Base-by-base conservation (phyloP, 805 yeast species). In the Lipomyces lipofer region DNA sequence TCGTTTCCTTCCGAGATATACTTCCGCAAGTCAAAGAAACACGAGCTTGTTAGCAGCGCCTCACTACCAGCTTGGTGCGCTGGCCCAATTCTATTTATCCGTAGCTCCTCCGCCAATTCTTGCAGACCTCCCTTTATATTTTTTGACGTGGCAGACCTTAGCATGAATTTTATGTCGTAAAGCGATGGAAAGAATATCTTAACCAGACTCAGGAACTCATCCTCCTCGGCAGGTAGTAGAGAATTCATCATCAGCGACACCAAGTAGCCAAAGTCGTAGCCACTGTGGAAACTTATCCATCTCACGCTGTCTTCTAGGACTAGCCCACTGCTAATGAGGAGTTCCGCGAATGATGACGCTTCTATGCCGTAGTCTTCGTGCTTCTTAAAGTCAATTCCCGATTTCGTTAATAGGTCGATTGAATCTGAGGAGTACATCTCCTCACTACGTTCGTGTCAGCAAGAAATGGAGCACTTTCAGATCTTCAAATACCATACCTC, bases 201-300 rank as follows among this genome's bases (percentile, higher is more conserved):
- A 39, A 89, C 75, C 79, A 89, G 82, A 76, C 82, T 75, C 57
- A 83, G 77, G 65, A 89, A 92, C 33, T 85, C 96, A 38, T 81
- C 80, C 67, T 86, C 91, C 61, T 84, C 86, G 27, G 79, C 79
- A 0, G 98, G 98, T 77, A 92, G 85, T 46, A 77, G 72, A 47
- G 81, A 79, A 70, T 88, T 88, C 63, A 85, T 81, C 67, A 92
- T 75, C 60, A 89, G 75, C 46, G 95, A 82, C 13, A 90, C 73
- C 56, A 94, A 74, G 69, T 91, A 91, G 1, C 98, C 99, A 67
- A 91, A 80, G 69, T 94, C 99, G 71, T 94, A 94, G 10, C 98
- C 99, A 1, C 84, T 84, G 69, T 94, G 97, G 72, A 86, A 94
- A 57, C 96, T 85, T 49, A 89, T 77, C 99, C 99, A 94, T 49